Evolutionary conservation across 2,329 filamentous ascomycete genomes (phyloP), one percentile per base, ranked within the genome.

Genomic region (Neonectria sp.): DNA sequence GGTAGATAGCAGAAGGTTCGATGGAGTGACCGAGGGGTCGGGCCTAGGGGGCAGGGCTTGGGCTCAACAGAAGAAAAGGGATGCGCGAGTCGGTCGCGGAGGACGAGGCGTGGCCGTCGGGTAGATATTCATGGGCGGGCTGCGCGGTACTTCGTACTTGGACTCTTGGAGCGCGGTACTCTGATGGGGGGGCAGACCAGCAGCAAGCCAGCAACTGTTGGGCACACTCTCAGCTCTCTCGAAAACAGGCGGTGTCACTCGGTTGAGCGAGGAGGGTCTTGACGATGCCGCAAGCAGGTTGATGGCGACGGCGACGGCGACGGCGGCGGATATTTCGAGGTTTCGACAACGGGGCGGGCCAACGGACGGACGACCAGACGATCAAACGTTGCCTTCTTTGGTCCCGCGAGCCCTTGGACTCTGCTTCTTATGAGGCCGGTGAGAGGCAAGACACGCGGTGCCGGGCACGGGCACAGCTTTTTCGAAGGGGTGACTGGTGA

Each of bases 381-480:
- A 45, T 55, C 29, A 58, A 40, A 56, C 63, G 35, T 52, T 51
- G 27, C 33, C 37, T 46, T 57, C 3, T 24, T 53, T 46, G 45
- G 45, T 48, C 52, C 55, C 46, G 46, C 63, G 33, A 51, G 58
- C 63, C 57, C 57, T 70, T 71, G 73, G 73, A 75, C 67, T 65
- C 67, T 71, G 73, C 71, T 75, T 70, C 74, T 76, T 76, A 76
- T 76, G 74, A 76, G 72, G 72, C 73, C 67, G 72, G 63, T 71
- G 71, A 75, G 67, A 75, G 72, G 74, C 74, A 75, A 74, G 69
- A 73, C 71, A 75, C 58, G 70, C 68, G 68, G 73, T 71, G 60
- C 68, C 60, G 70, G 69, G 68, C 67, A 66, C 67, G 73, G 73
- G 68, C 71, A 69, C 63, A 73, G 68, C 27, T 29, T 29, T 29